Percentiles rank a stretch among this genome's conserved stretches.
phyloP scores from a whole-genome alignment of 192 early-diverging fungal species.

The Powellomyces hirtus region DNA sequence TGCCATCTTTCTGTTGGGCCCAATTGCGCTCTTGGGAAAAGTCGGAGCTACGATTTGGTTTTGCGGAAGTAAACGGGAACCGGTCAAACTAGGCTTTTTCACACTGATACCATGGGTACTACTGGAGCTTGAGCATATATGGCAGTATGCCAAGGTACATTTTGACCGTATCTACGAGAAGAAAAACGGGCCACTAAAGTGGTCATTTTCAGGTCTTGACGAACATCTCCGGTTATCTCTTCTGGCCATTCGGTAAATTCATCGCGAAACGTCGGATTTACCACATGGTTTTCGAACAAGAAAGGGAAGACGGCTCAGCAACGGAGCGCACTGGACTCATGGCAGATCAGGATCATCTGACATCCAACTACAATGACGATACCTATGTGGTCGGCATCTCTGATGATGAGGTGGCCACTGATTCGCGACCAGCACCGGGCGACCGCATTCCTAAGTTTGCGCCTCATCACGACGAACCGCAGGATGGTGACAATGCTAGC shows the following conservation, averaged over 20 bases:
- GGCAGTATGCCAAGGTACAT: conserved; percentile 27
- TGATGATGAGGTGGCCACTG: conserved; percentile 41
- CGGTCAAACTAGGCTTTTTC: conserved; percentile 49
- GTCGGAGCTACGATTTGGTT: conserved; percentile 15
- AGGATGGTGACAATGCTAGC: not conserved
- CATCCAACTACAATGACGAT: conserved; percentile 2
- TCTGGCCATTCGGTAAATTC: conserved; percentile 97
- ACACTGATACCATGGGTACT: conserved; percentile 33
- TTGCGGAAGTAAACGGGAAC: conserved; percentile 19
- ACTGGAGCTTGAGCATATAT: conserved; percentile 1
- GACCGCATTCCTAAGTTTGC: conserved; percentile 14
- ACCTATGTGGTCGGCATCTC: conserved; percentile 35
- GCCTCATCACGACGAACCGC: not conserved
- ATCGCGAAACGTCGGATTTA: conserved; percentile 63
- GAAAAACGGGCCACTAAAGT: not conserved
- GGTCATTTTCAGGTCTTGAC: conserved; percentile 59
- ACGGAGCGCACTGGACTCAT: conserved; percentile 27
- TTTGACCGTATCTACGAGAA: not conserved
- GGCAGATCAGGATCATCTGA: conserved; percentile 8
- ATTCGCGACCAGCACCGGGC: not conserved
- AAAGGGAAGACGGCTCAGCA: conserved; percentile 10
- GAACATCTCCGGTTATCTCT: conserved; percentile 80
- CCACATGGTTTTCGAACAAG: conserved; percentile 31
- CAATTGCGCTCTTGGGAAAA: conserved; percentile 37
- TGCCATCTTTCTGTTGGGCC: conserved; percentile 55